Evolutionary conservation across 345 rosid species (phyloP), one percentile per base, ranked within the genome.

Genomic region (Syzygium grande): DNA sequence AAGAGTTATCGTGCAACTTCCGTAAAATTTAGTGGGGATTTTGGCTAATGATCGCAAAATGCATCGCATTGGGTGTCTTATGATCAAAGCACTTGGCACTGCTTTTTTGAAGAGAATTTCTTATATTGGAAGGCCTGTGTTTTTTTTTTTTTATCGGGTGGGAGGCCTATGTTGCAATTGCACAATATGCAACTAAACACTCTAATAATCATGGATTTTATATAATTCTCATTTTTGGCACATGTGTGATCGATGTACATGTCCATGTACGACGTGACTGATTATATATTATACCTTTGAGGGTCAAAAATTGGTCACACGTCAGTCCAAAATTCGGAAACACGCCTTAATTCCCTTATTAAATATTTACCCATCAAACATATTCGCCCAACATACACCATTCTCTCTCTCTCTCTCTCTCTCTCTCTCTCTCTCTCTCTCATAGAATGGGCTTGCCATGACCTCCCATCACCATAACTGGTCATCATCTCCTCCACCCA

Each of bases 401-500:
- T 15, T 29, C 77, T n/a, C 73, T 65, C 78, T 8, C 65, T 59
- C 30, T 59, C 29, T 11, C 30, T 27, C n/a, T 11, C 68, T 59
- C 65, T 59, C 68, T 59, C 65, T 58, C 63, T 58, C 30, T 27
- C 65, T 59, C 16, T 12, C 30, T 11, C 34, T 5, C n/a, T 0
- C 80, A 9, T 34, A 17, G 80, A 68, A 68, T 68, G 80, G 80
- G 80, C 80, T 68, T 41, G 80, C 80, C 49, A 68, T 9, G 46
- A 34, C 23, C 25, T 2, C 4, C 46, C 46, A 17, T 68, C 80
- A 68, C 46, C 80, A 34, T 34, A 34, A 19, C 14, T 1, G 7
- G 46, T 4, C 80, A 34, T 17, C 80, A 52, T 87, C 93, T 30
- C 87, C 89, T 84, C 92, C 88, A 17, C 23, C 87, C 59, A 88